Conservation (phyloP, 495 filamentous ascomycete genomes). For the Trichoderma erinaceum region DNA sequence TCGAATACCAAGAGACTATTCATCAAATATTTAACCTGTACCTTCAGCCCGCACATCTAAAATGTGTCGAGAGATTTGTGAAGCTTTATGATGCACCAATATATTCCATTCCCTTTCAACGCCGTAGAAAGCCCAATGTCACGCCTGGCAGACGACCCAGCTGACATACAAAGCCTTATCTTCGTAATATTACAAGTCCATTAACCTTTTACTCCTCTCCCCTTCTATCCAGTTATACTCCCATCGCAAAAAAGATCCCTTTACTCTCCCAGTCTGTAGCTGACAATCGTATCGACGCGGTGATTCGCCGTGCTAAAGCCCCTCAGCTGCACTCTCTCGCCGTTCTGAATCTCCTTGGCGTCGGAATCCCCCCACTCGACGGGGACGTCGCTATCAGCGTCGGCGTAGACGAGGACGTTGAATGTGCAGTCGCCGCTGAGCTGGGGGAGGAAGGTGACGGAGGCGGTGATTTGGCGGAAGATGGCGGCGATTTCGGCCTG, state of each 20-base stretch:
- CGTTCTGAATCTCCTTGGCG: constrained; percentile 93
- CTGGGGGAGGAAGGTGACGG: constrained; percentile 92
- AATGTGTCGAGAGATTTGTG: neutral
- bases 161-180: neutral
- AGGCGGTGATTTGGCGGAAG: constrained; percentile 96
- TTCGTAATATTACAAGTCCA: neutral
- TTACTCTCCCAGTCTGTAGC: constrained; percentile 63
- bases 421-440: constrained; percentile 92
- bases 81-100: constrained; percentile 7
- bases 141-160: neutral
- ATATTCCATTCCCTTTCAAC: constrained; percentile 15
- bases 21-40: neutral
- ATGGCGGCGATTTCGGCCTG: constrained; percentile 92
- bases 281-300: constrained; percentile 87
- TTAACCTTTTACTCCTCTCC: neutral
- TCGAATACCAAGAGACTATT: neutral
- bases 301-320: constrained; percentile 95
- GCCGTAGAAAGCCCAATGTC: constrained; percentile 13
- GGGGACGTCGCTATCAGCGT: constrained; percentile 92
- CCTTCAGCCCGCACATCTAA: neutral
- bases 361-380: constrained; percentile 99
- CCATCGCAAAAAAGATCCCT: neutral
- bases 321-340: constrained; percentile 89
- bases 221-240: neutral
- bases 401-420: constrained; percentile 96